Conservation (phyloP, 805 yeast species). For the Kluyveromyces siamensis region DNA sequence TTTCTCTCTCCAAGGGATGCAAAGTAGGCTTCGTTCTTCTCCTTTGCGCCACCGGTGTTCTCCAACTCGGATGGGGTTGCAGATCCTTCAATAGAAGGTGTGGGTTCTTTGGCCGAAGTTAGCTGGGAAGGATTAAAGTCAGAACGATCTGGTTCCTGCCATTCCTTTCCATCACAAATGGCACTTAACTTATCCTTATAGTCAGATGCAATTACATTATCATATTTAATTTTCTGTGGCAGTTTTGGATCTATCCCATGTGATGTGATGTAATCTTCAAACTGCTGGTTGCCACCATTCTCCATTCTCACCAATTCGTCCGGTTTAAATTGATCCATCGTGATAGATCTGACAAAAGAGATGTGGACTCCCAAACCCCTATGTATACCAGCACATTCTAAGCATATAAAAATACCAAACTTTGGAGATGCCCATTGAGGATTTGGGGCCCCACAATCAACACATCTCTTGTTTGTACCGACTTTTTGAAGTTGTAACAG, state of each 20-base stretch:
- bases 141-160: constrained; percentile 55
- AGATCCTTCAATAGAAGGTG: constrained; percentile 1
- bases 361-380: constrained; percentile 94
- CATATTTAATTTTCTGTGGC: constrained; percentile 69
- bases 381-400: constrained; percentile 97
- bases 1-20: constrained; percentile 69
- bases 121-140: constrained; percentile 25
- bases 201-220: constrained; percentile 89
- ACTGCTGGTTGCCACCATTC: constrained; percentile 80
- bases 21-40: constrained; percentile 73
- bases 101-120: neutral
- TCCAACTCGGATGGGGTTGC: constrained; percentile 26
- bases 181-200: constrained; percentile 77
- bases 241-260: constrained; percentile 62
- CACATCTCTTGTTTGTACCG: constrained; percentile 80
- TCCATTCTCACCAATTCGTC: constrained; percentile 90
- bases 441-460: constrained; percentile 90
- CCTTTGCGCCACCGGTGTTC: constrained; percentile 32
- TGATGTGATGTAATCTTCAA: constrained; percentile 54
- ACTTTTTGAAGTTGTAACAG: constrained; percentile 66
- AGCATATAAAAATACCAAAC: constrained; percentile 92
- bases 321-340: constrained; percentile 97
- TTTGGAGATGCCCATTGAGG: constrained; percentile 99
- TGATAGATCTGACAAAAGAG: constrained; percentile 91
- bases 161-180: constrained; percentile 62